Evolutionary conservation across 192 early-diverging fungal species (phyloP), one percentile per base, ranked within the genome.

Genomic region (Coemansia reversa): DNA sequence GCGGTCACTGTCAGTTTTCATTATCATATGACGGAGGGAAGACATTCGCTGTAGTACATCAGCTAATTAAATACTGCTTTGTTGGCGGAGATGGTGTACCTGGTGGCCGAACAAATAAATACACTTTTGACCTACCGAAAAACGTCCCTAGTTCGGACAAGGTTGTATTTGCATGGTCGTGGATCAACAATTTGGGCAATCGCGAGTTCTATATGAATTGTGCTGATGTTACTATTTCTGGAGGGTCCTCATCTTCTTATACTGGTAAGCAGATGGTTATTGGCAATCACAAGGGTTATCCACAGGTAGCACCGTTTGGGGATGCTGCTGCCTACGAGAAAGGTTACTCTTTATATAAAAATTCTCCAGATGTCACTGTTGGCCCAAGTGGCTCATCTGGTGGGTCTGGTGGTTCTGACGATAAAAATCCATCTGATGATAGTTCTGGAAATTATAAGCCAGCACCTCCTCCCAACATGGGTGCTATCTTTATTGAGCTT

Each of bases 191-290:
- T 18, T 66, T 85, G 11, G 88, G 86, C 3, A 87, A 87, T 67
- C 83, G 84, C 48, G 90, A 92, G 73, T 90, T 83, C 61, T 91
- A 91, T 72, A 88, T 85, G 85, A 82, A 85, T 54, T 89, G 87
- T 59, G 87, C 86, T n/a, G 88, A 90, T 71, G 81, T 92, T 30
- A 83, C 83, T 51, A 85, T 90, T 65, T 60, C 66, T 4, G 84
- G 85, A 12, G 65, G 72, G 1, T 24, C 45, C 18, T 51, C 66
- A 1, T 53, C 33, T 3, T 63, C 69, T 42, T 74, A 83, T 56
- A 83, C 86, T 3, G 83, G 83, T 42, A 81, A 77, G 66, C 51
- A 78, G 54, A 72, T 81, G 68, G 63, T 77, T 19, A 82, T 84
- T 69, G 85, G 82, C 54, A 86, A 88, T 76, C 77, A 84, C 57